Conservation (phyloP, 495 filamentous ascomycete genomes). For the Chaetomium fimeti region DNA sequence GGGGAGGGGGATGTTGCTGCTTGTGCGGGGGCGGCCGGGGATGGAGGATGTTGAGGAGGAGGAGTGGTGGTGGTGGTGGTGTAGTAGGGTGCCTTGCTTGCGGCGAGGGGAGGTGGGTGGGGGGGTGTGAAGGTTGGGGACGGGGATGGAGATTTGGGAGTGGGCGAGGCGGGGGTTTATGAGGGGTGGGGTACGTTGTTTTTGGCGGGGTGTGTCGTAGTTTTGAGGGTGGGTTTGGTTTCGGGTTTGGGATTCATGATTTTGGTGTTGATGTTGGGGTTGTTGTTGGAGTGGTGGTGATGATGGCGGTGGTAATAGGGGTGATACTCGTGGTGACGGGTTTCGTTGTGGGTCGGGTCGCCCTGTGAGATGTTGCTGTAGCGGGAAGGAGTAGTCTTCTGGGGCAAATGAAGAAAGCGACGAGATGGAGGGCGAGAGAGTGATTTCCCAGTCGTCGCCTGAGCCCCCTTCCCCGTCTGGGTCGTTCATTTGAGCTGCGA, state of each 20-base stretch:
- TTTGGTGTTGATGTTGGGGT: neutral
- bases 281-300: neutral
- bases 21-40: neutral
- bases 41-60: neutral
- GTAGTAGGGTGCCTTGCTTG: neutral
- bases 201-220: neutral
- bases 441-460: conserved; percentile 23
- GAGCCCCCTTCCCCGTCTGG: conserved; percentile 20
- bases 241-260: neutral
- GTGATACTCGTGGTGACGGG: neutral
- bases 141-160: neutral
- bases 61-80: neutral
- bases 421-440: conserved; percentile 20
- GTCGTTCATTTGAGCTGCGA: conserved; percentile 1
- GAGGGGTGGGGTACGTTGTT: conserved; percentile 9
- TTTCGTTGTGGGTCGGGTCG: neutral
- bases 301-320: neutral
- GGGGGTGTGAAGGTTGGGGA: conserved; percentile 9
- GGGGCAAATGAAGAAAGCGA: conserved; percentile 26
- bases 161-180: neutral
- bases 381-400: conserved; percentile 17
- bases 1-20: neutral
- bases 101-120: conserved; percentile 9
- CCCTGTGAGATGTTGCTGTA: neutral
- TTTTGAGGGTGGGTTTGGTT: neutral